Evolutionary conservation across 2,329 filamentous ascomycete species (phyloP), one percentile per base, ranked within the genome.

Genomic region (Orbilia javanica): DNA sequence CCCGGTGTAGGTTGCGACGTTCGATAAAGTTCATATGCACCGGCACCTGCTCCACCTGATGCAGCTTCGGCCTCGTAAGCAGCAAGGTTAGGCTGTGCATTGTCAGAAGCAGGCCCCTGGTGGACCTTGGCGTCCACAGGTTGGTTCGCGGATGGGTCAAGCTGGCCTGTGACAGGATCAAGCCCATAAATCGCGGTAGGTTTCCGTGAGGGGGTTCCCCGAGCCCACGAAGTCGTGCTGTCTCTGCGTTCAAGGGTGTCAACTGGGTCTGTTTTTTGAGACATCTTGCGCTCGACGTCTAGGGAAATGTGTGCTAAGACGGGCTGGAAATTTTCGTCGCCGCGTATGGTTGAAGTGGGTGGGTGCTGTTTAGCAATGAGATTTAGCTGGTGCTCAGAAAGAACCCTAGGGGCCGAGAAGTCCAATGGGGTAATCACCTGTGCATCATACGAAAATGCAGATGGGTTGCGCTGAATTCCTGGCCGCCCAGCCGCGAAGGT

Each of bases 401-500:
- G 25, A 4, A n/a, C n/a, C n/a, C 13, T 4, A 44, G 29, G 15
- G n/a, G n/a, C n/a, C 15, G 34, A 11, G 22, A 4, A 15, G 2
- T 48, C 6, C 22, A 27, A 13, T 10, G 8, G 60, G 18, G 20
- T 29, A 70, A 44, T 62, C 79, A 81, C 80, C 69, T 80, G 81
- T 20, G 79, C 80, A 44, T 81, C 80, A 36, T 81, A 81, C 29
- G 80, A 81, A 72, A 80, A 81, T 79, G 79, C 62, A 82, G 83
- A 80, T 81, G 82, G 78, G 80, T 82, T 79, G 82, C 82, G 67
- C 80, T 82, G 72, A 4, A 69, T 69, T 22, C 65, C 65, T 50
- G 72, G 72, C 57, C 72, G 72, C 72, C 72, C 72, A 50, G 57
- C 31, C 18, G 72, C 46, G 55, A 69, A 69, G 18, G 55, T 76